Evolutionary conservation across 352 stramenopile species (phyloP), one percentile per base, ranked within the genome.

Genomic region (Plasmopara viticola): DNA sequence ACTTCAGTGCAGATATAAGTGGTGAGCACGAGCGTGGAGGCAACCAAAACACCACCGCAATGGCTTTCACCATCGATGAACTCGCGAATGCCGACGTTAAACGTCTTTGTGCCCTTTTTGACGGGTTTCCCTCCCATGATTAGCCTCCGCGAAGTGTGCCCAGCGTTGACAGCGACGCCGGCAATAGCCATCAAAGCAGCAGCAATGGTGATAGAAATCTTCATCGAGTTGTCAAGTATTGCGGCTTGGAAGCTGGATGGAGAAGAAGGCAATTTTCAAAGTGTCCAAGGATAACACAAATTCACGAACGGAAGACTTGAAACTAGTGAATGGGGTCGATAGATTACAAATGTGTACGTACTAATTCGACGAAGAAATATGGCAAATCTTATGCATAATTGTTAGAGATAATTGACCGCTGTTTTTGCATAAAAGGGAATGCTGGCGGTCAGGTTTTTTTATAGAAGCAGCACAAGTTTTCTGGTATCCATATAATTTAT

Each of bases 41-140:
- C 39, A 10, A 64, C 60, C 9, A 68, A 43, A 1, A 42, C 43
- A 9, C 45, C 60, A 31, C 25, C 49, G 25, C 55, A 68, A 4
- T 42, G 51, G 28, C 46, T 64, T 17, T 49, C 55, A 44, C 15
- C 50, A 14, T 39, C 56, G 18, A 39, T 15, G 6, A 37, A 54
- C 12, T 48, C 5, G 1, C 62, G 58, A n/a, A 78, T 33, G 4
- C 59, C 49, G 9, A 43, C 41, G 0, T 58, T 49, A 53, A 73
- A 85, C 10, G 59, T 71, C 44, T 73, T 72, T 9, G 41, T 60
- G 4, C 64, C 64, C 0, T 17, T 17, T 18, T 6, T 4, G 4
- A 41, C 37, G 37, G 6, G 5, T 41, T 4, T 17, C 1, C 37
- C 37, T 8, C 37, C 37, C 9, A 41, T 4, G 18, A 41, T 41